Evolutionary conservation across 2,329 filamentous ascomycete species (phyloP), one percentile per base, ranked within the genome.

Genomic region (Sarocladium kiliense): DNA sequence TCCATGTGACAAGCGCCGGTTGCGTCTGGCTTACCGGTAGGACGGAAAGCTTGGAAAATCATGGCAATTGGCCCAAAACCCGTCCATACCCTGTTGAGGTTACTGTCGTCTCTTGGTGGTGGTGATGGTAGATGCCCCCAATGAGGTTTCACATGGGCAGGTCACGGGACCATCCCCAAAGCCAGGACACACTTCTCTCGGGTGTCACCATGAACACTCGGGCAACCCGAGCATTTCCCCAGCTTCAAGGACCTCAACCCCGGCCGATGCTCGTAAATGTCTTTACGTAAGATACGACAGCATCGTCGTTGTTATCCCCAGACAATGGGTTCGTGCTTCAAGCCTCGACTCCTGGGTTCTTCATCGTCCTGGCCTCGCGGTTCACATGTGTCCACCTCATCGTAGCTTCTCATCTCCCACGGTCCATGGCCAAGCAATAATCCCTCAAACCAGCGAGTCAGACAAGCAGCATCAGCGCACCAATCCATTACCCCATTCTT

Each of bases 401-500:
- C 44, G 14, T n/a, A 30, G 16, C 3, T 16, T 23, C 25, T 47
- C 44, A 47, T 30, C 25, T 47, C 44, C 44, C 21, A 30, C n/a
- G 36, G 16, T 30, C 44, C 44, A 27, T 10, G 44, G n/a, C 7
- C 23, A 47, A 26, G 25, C 19, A 47, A 27, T 44, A 44, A 44
- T 44, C 19, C 41, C 19, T 47, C 44, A 23, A 23, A 18, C 14
- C 44, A 47, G 25, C 44, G 44, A 47, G 44, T 47, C 44, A 30
- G 44, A 47, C 10, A 10, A n/a, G 7, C 19, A 21, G 11, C 25
- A 27, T 44, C 41, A 44, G 11, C 3, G 41, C 41, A 44, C 19
- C 41, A 44, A 44, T 44, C 41, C 41, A n/a, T 30, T 47, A 47
- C 44, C 25, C 44, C 25, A 44, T 47, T 16, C 44, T 47, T 30